These are phyloP conservation scores for Fomitopsis pinicola DNA, from an alignment of 1,284 basidiomycete genomes.

Conservation along the genomic window DNA sequence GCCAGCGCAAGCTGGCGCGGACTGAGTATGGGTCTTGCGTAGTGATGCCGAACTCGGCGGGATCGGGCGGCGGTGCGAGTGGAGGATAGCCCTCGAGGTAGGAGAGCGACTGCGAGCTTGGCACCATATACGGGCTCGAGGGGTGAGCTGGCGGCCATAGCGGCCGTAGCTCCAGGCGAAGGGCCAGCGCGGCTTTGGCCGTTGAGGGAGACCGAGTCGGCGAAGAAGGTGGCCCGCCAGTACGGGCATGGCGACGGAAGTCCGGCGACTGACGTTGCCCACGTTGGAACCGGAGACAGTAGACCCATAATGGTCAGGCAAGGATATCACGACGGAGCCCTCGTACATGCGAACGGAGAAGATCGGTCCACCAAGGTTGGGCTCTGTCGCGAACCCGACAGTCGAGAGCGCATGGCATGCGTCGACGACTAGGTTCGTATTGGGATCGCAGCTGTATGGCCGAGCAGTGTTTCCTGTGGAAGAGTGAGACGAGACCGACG, in stretches of 20 bases:
- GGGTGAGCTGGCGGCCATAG: slow-evolving; percentile 11
- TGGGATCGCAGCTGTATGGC: slow-evolving; percentile 65
- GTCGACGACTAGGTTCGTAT: slow-evolving; percentile 59
- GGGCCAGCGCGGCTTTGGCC: slow-evolving; percentile 5
- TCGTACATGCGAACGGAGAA: background rate
- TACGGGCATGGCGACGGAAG: slow-evolving; percentile 3
- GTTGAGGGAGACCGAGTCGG: background rate
- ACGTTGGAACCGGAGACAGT: background rate
- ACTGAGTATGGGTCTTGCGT: slow-evolving; percentile 11
- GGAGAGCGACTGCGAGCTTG: slow-evolving; percentile 5
- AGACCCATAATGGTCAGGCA: slow-evolving; percentile 3
- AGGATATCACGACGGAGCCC: slow-evolving; percentile 5
- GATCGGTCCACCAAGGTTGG: slow-evolving; percentile 18
- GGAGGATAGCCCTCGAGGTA: background rate
- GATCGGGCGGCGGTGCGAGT: slow-evolving; percentile 5
- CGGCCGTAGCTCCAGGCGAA: slow-evolving; percentile 4
- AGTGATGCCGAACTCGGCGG: slow-evolving; percentile 25
- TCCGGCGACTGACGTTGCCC: slow-evolving; percentile 5
- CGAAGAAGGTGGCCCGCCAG: background rate
- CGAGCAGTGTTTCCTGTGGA: slow-evolving; percentile 73
- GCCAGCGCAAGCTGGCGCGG: slow-evolving; percentile 18
- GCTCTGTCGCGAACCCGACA: slow-evolving; percentile 46
- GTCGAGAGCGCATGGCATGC: slow-evolving; percentile 56
- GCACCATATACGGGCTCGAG: background rate
- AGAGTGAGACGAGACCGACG: slow-evolving; percentile 2